Base-by-base conservation (phyloP, 2,329 filamentous ascomycete species). In the Microsporum ferrugineum region DNA sequence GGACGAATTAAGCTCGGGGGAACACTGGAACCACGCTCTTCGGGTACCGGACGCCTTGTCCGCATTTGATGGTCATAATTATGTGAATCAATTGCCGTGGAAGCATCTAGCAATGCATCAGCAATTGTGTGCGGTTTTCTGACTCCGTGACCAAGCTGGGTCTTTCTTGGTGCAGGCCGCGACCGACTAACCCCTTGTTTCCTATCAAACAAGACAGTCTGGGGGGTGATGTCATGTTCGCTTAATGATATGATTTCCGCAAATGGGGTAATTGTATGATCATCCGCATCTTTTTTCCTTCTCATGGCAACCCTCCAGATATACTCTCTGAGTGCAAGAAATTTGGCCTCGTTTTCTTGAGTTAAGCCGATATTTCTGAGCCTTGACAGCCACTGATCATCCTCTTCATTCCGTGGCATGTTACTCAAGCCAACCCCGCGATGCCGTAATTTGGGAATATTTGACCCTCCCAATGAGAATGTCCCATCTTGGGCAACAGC, bases 161-260 rank as follows among this genome's bases (percentile, higher is more conserved):
- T 63, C 51, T 58, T 67, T 63, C n/a, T n/a, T 36, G 67, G 36
- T 41, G 70, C 66, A 51, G 62, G 65, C 65, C 65, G 66, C 60
- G 68, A 68, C 43, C 71, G 66, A 55, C 51, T 55, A 27, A 84
- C 75, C 6, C 83, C 77, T 45, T 80, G 80, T 43, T 84, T 83
- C 60, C 91, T 90, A 66, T 96, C 91, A 68, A 97, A 97, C 70
- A 97, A 88, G 1, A 99, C 87, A 0, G 89, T 97, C 70, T 96
- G 89, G 2, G 89, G 88, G 1, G 86, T 88, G 36, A 96, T 84
- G 10, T 86, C 85, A 58, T 95, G 77, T 45, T 85, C 85, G 64
- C 88, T 87, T 29, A 97, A 75, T 0, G 85, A 81, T 5, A 97
- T 81, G 10, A 96, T 84, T 58, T 82, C 82, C 66, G 88, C 88